Evolutionary conservation across 2,329 filamentous ascomycete species (phyloP).

Genomic region (Pestalotiopsis sp.): DNA sequence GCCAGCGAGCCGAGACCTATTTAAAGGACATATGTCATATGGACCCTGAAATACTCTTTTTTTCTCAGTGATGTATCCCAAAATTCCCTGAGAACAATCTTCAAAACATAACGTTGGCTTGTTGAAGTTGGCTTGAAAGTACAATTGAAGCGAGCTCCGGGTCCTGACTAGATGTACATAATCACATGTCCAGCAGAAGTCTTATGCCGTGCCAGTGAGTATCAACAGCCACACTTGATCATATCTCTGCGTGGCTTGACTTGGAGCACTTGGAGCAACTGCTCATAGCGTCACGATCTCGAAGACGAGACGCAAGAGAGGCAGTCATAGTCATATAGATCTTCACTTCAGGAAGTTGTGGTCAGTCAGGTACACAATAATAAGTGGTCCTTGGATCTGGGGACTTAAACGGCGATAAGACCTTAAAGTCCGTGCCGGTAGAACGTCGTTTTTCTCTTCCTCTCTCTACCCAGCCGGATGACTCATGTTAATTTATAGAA

Average conservation of each 20-base stretch:
- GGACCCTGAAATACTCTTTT: background rate
- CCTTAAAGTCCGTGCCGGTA: background rate
- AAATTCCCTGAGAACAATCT: no score
- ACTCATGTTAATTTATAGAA: background rate
- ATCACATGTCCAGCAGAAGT: no score
- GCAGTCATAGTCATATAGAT: background rate
- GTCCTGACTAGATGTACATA: no score
- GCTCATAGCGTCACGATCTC: no score
- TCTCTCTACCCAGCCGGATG: background rate
- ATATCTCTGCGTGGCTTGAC: no score
- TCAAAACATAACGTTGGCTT: no score
- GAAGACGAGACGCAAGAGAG: background rate
- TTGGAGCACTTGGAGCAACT: no score
- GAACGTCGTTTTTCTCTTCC: background rate
- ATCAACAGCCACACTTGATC: no score
- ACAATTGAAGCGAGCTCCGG: no score
- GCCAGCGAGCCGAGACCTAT: background rate
- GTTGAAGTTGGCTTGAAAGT: no score
- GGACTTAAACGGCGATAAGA: conserved; percentile 1
- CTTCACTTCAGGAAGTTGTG: background rate
- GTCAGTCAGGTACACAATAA: background rate
- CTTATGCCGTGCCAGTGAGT: no score
- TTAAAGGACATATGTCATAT: background rate
- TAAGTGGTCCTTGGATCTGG: background rate
- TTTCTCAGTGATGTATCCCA: no score